phyloP scores from a whole-genome alignment of 1,284 basidiomycete genomes.

The Boletus sp. region DNA sequence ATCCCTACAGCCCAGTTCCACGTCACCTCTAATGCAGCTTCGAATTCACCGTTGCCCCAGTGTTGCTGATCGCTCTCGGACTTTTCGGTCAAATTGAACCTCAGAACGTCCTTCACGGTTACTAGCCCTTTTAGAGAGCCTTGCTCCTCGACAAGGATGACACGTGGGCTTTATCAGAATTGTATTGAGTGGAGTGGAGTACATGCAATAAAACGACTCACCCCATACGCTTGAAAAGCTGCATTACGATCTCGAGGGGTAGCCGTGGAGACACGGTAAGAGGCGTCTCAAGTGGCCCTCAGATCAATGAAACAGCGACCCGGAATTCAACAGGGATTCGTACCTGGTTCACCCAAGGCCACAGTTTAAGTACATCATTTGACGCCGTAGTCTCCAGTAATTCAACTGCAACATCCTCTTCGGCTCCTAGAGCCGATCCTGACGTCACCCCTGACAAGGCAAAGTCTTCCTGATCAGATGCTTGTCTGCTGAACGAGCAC shows the following conservation, averaged over 20 bases:
- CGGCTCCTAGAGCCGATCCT: constrained; percentile 53
- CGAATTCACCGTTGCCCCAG: constrained; percentile 60
- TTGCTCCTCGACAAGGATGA: constrained; percentile 87
- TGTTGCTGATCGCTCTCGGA: constrained; percentile 54
- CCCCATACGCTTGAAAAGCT: constrained; percentile 95
- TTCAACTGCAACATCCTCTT: constrained; percentile 63
- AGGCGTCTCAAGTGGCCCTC: constrained; percentile 60
- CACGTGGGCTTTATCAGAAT: constrained; percentile 65
- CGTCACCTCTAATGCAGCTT: constrained; percentile 56
- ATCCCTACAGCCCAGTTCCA: constrained; percentile 47
- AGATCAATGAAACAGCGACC: constrained; percentile 10
- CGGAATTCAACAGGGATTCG: constrained; percentile 11
- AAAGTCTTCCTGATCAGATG: constrained; percentile 43
- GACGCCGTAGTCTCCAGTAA: constrained; percentile 57
- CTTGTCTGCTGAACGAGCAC: constrained; percentile 63
- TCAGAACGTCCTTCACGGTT: constrained; percentile 94
- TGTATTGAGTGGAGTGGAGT: background rate
- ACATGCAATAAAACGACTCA: constrained; percentile 39
- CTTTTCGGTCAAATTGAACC: constrained; percentile 62
- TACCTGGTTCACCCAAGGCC: constrained; percentile 92
- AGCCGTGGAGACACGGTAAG: constrained; percentile 91
- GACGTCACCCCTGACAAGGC: constrained; percentile 48
- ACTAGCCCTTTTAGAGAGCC: constrained; percentile 84
- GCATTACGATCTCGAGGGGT: constrained; percentile 94
- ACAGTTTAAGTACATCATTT: constrained; percentile 67